Conservation (phyloP, 352 stramenopile species). For the Blastocystis sp. region DNA sequence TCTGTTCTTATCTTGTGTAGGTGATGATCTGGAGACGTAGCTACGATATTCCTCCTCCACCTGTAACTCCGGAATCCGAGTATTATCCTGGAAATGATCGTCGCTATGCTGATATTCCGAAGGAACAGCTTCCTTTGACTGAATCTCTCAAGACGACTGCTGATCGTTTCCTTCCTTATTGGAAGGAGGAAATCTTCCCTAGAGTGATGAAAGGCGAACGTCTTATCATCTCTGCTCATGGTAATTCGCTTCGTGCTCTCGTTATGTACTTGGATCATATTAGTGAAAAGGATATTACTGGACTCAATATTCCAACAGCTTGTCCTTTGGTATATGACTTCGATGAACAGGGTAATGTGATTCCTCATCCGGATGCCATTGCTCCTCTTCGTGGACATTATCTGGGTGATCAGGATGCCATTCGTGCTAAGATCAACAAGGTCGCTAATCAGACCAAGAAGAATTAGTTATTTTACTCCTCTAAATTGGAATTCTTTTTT, state of each 20-base stretch:
- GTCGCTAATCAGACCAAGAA: conserved; percentile 84
- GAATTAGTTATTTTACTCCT: conserved; percentile 17
- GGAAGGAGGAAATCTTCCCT: conserved; percentile 85
- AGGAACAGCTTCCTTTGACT: conserved; percentile 63
- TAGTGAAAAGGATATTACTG: conserved; percentile 86
- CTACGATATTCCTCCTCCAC: conserved; percentile 92
- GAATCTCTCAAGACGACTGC: conserved; percentile 82
- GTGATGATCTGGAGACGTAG: conserved; percentile 88
- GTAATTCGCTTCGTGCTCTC: conserved; percentile 91
- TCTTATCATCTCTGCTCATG: conserved; percentile 90
- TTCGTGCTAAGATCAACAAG: conserved; percentile 84
- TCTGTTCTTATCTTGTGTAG: conserved; percentile 3
- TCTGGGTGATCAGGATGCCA: conserved; percentile 88
- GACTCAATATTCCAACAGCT: conserved; percentile 90
- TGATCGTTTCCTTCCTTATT: conserved; percentile 88
- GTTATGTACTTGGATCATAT: conserved; percentile 97
- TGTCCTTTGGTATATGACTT: conserved; percentile 90
- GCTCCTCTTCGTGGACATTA: conserved; percentile 76
- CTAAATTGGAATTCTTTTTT: conserved; percentile 22
- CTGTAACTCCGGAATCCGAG: conserved; percentile 70
- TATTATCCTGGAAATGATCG: conserved; percentile 68
- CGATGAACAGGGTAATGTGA: conserved; percentile 89
- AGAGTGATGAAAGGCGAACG: conserved; percentile 85
- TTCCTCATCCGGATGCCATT: conserved; percentile 83
- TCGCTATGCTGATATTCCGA: conserved; percentile 68